Evolutionary conservation across 352 stramenopile genomes (phyloP), one percentile per base, ranked within the genome.

Genomic region (Phytopythium mirpurense): DNA sequence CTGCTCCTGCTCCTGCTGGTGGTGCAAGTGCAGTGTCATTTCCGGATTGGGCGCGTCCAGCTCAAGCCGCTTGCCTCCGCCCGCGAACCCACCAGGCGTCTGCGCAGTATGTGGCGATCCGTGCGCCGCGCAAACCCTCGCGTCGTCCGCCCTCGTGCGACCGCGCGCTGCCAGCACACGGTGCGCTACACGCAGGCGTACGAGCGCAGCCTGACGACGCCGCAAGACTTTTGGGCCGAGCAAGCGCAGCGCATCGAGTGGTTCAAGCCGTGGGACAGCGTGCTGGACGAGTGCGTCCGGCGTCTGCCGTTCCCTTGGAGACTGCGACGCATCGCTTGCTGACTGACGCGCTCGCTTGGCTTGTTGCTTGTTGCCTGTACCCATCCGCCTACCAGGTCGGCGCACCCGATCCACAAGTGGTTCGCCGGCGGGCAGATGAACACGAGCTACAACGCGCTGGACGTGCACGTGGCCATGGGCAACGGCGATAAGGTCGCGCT

Each of bases 361-460:
- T 62, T 8, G 65, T 54, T 23, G 51, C 54, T 1, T 52, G n/a
- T n/a, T n/a, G n/a, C n/a, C n/a, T n/a, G n/a, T n/a, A n/a, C n/a
- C n/a, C n/a, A n/a, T n/a, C n/a, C n/a, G n/a, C n/a, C n/a, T n/a
- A n/a, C 64, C 47, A 53, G 47, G 23, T 45, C 71, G 42, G 71
- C 68, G 47, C 60, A 65, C 9, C 59, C 70, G 31, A 48, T 74
- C 15, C 67, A 27, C 47, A 54, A 54, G 47, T 86, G 77, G 77
- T 88, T 86, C 61, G 51, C 56, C 11, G 77, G 74, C 5, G 77
- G 77, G 19, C 60, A 83, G 56, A 82, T 86, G 63, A 88, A 88
- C 57, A 81, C 72, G 61, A 75, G 74, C 70, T 88, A 83, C 62
- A 88, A 85, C 41, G 65, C 68, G 37, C 54, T 88, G 26, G 77